phyloP scores from a whole-genome alignment of 176 grass and related monocot species.

The Oryza officinalis region DNA sequence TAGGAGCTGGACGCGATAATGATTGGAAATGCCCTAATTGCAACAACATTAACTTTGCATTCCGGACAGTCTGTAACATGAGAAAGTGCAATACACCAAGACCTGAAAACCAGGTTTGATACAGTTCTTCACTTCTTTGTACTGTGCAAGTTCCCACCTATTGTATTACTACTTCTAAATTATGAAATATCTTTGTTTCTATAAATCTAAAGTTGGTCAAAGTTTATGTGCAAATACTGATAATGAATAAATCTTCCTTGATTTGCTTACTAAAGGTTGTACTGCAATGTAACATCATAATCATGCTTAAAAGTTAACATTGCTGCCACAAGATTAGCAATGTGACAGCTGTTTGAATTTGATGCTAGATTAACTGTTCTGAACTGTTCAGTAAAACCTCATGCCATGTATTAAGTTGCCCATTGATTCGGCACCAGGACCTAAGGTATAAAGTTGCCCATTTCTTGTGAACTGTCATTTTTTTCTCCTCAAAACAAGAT shows the following conservation, averaged over 20 bases:
- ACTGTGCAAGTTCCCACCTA: background rate
- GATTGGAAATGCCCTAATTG: conserved; percentile 92
- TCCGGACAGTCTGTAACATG: conserved; percentile 91
- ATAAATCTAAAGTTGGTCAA: background rate
- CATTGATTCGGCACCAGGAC: conserved; percentile 23
- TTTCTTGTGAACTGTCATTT: background rate
- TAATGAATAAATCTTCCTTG: background rate
- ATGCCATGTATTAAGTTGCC: background rate
- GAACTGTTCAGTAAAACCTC: background rate
- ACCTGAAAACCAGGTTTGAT: conserved; percentile 74
- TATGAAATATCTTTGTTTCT: background rate
- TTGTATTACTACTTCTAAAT: background rate
- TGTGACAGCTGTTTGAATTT: background rate
- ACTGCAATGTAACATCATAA: background rate
- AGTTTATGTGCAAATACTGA: background rate
- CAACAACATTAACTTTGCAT: conserved; percentile 77
- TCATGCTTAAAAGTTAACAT: conserved; percentile 18
- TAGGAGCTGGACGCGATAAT: conserved; percentile 82
- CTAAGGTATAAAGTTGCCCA: background rate
- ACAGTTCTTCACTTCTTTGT: background rate
- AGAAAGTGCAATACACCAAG: conserved; percentile 86
- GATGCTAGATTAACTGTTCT: background rate
- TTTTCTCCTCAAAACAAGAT: background rate
- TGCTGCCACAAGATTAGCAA: conserved; percentile 6
- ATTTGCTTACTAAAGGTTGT: background rate